Evolutionary conservation across 148 eudicot species (phyloP), one percentile per base, ranked within the genome.

Genomic region (Rhododendron simsii): DNA sequence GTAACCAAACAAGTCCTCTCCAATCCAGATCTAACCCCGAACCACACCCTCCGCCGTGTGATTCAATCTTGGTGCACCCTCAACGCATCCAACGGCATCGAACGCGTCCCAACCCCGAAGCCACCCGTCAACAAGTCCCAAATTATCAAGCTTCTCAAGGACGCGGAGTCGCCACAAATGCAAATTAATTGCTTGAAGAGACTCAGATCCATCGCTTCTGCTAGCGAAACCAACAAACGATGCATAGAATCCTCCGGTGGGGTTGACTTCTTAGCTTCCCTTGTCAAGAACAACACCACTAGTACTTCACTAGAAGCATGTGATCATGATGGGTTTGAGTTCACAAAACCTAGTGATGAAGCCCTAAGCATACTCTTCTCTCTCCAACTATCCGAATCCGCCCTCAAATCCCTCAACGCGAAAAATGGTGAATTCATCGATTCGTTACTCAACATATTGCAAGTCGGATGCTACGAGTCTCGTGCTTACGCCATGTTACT

Each of bases 21-120:
- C 4, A 82, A 71, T 16, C 45, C 87, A 7, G 91, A 91, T 28
- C 92, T 91, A 18, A 97, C 91, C 0, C 99, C 99, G 0, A 97
- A 95, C 84, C 99, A 95, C 88, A 94, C 91, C 11, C 96, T 97
- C 44, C 94, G 98, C n/a, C 95, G 99, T 35, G 82, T 97, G 84
- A 97, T 97, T 82, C 99, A 97, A 75, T 90, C 95, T 2, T 97
- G 99, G 99, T 95, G 99, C 87, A 91, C 89, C 5, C 89, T 94
- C 87, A 93, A 97, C 65, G 88, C 93, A 26, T 90, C 92, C 0
- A 50, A 90, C 80, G 95, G 96, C 21, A 30, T 94, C 28, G 95
- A 97, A 26, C 91, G 95, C 1, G 91, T 95, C 84, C 99, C 99
- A 1, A 97, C 99, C 0, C 99, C 99, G 0, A 94, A 90, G 79